Conservation (phyloP, 192 early-diverging fungal genomes). For the Pilaira anomala region DNA sequence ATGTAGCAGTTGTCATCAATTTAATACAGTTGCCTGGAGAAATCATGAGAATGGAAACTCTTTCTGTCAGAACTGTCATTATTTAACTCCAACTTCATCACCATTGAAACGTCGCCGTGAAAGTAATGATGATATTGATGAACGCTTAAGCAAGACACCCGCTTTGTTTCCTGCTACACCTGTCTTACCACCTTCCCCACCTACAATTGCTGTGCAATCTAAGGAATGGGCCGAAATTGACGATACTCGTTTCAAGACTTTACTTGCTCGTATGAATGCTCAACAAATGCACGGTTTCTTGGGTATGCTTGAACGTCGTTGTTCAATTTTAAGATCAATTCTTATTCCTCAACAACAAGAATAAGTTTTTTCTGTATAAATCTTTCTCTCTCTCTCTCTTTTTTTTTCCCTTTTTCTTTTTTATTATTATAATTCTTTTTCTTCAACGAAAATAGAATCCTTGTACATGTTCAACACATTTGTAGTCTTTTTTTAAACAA, state of each 20-base stretch:
- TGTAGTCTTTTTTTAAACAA: background rate
- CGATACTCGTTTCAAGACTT: slow-evolving; percentile 29
- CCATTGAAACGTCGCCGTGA: slow-evolving; percentile 40
- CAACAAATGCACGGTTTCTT: slow-evolving; percentile 55
- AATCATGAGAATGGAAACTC: slow-evolving; percentile 68
- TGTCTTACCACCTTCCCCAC: background rate
- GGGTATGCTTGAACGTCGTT: slow-evolving; percentile 52
- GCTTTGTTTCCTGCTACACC: slow-evolving; percentile 15
- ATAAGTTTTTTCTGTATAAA: slow-evolving; percentile 6
- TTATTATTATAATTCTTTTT: slow-evolving; percentile 8
- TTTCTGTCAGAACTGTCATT: slow-evolving; percentile 72
- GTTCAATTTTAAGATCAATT: slow-evolving; percentile 40
- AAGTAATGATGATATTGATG: background rate
- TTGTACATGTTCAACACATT: slow-evolving; percentile 23
- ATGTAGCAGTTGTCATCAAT: slow-evolving; percentile 72
- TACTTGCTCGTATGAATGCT: slow-evolving; percentile 41
- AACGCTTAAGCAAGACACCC: background rate
- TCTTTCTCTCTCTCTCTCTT: slow-evolving; percentile 5
- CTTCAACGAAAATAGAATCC: background rate
- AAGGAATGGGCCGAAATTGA: slow-evolving; percentile 34
- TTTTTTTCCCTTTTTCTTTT: slow-evolving; percentile 2
- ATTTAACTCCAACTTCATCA: slow-evolving; percentile 38
- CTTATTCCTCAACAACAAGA: slow-evolving; percentile 17
- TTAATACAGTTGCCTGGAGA: slow-evolving; percentile 74
- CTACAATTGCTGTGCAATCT: slow-evolving; percentile 1